These are phyloP conservation scores for Pulicaria dysenterica DNA, from an alignment of 129 eudicot genomes.

Conservation along the genomic window DNA sequence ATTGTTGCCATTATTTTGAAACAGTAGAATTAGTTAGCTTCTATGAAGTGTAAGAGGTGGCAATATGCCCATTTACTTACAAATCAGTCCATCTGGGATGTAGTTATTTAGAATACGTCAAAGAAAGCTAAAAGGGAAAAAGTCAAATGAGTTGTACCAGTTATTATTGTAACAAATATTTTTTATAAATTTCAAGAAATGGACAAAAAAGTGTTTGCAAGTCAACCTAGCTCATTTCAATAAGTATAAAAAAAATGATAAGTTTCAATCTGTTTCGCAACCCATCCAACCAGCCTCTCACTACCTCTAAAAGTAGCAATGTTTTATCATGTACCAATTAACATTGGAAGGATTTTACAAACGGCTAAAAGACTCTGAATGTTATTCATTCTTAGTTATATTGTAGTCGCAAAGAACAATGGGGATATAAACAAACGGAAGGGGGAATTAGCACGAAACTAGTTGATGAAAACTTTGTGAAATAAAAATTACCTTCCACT, in stretches of 20 bases:
- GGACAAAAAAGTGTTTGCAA: too few species aligned
- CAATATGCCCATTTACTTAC: neutral
- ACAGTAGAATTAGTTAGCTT: neutral
- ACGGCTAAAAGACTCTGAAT: neutral
- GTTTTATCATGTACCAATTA: too few species aligned
- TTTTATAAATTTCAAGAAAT: too few species aligned
- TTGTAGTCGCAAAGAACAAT: neutral
- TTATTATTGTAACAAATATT: neutral
- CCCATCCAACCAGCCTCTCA: too few species aligned
- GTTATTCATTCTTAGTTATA: neutral
- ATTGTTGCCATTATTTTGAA: neutral
- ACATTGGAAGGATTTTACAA: too few species aligned
- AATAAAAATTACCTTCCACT: constrained; percentile 68
- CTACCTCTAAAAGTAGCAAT: too few species aligned
- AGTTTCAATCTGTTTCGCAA: too few species aligned
- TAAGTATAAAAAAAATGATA: too few species aligned
- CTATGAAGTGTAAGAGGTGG: neutral
- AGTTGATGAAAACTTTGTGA: neutral
- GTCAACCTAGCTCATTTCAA: too few species aligned
- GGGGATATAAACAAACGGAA: neutral
- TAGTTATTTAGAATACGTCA: neutral
- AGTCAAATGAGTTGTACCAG: neutral
- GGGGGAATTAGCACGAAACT: neutral
- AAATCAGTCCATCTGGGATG: neutral
- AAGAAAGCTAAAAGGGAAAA: neutral